These are phyloP conservation scores for Leptodermis oblonga DNA, from an alignment of 257 asterid genomes.

Conservation along the genomic window DNA sequence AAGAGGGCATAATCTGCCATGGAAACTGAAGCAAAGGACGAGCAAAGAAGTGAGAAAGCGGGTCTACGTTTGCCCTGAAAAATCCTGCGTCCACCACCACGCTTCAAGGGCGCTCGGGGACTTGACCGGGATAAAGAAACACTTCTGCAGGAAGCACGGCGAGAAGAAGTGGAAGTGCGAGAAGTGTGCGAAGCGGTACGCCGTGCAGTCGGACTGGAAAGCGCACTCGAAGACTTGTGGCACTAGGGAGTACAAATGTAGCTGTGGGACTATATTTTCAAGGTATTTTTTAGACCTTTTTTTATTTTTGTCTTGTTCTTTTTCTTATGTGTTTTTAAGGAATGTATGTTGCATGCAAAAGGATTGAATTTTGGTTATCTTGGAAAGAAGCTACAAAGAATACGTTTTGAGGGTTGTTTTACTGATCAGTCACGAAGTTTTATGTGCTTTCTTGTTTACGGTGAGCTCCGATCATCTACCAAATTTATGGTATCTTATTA, in stretches of 20 bases:
- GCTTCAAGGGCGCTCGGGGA: slow-evolving; percentile 91
- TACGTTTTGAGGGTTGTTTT: not conserved
- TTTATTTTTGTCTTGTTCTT: too few species aligned
- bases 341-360: slow-evolving; percentile 17
- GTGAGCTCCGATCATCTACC: too few species aligned
- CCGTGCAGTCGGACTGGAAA: slow-evolving; percentile 91
- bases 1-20: slow-evolving; percentile 88
- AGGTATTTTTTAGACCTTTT: too few species aligned
- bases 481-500: too few species aligned
- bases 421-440: not conserved
- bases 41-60: slow-evolving; percentile 65
- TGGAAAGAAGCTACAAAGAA: not conserved
- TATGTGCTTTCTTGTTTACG: slow-evolving; percentile 18
- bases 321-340: too few species aligned
- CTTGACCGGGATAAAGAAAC: slow-evolving; percentile 87
- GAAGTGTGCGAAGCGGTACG: slow-evolving; percentile 78
- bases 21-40: slow-evolving; percentile 87
- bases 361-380: not conserved
- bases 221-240: slow-evolving; percentile 96
- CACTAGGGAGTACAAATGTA: slow-evolving; percentile 84
- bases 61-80: slow-evolving; percentile 91
- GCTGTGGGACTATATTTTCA: slow-evolving; percentile 85
- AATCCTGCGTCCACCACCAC: slow-evolving; percentile 67
- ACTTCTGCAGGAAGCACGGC: slow-evolving; percentile 85
- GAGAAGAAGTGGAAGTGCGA: slow-evolving; percentile 98